Conservation (phyloP, 257 asterid species). For the Agastache rugosa region DNA sequence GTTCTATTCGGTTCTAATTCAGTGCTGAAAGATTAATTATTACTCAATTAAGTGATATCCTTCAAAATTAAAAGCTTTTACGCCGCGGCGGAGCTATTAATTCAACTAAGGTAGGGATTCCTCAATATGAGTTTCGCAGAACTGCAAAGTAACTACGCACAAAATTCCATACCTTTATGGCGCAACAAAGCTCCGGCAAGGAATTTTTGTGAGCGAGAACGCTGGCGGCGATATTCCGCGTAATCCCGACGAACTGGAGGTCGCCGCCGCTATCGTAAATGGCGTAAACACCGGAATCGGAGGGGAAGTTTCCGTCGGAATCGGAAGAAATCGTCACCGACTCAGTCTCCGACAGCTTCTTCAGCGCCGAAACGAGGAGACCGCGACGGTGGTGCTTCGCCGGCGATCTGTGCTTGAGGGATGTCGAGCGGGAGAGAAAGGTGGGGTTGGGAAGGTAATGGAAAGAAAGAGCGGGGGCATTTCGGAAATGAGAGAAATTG, state of each 20-base stretch:
- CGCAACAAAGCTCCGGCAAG: conserved; percentile 78
- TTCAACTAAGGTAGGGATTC: neutral
- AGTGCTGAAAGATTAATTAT: neutral
- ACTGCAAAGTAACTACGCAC: conserved; percentile 7
- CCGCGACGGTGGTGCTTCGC: conserved; percentile 41
- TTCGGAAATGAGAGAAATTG: conserved; percentile 41
- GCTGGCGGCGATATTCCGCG: conserved; percentile 83
- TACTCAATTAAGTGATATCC: neutral
- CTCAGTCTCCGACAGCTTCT: conserved; percentile 69
- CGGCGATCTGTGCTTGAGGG: conserved; percentile 38
- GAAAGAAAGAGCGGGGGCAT: conserved; percentile 44
- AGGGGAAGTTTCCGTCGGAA: conserved; percentile 55
- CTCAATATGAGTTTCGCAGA: neutral
- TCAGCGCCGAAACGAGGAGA: conserved; percentile 67
- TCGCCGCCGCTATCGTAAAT: conserved; percentile 63
- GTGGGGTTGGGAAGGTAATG: conserved; percentile 50
- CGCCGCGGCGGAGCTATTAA: neutral
- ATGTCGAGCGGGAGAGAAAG: conserved; percentile 42
- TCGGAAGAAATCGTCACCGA: conserved; percentile 59
- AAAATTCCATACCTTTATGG: conserved; percentile 64
- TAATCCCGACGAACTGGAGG: conserved; percentile 88
- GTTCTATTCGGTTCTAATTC: neutral
- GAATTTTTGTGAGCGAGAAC: conserved; percentile 70
- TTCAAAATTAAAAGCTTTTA: neutral
- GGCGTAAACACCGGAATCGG: conserved; percentile 85